phyloP scores from a whole-genome alignment of 148 eudicot genomes.

The Camellia sinensis region DNA sequence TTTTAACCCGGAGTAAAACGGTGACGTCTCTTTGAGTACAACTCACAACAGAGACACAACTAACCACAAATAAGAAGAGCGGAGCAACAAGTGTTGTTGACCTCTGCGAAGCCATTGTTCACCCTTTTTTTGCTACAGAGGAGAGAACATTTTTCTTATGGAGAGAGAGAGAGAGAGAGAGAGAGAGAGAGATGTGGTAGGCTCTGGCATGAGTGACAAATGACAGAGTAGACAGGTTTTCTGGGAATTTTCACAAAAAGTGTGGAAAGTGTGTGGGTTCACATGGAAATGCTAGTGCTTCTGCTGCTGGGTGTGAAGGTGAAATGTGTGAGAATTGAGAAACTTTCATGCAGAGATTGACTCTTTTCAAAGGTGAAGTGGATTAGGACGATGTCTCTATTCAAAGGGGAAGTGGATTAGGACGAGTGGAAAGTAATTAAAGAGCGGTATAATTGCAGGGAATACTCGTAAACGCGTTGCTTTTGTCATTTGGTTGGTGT shows the following conservation, averaged over 20 bases:
- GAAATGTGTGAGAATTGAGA: no score
- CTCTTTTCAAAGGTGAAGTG: background rate
- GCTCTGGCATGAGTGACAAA: constrained; percentile 6
- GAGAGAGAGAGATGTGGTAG: background rate
- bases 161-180: background rate
- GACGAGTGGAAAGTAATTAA: background rate
- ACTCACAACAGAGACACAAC: background rate
- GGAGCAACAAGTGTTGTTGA: background rate
- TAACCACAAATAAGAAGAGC: constrained; percentile 4
- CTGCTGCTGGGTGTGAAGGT: no score
- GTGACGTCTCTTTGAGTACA: constrained; percentile 30
- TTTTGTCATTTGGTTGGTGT: background rate
- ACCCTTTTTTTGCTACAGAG: background rate
- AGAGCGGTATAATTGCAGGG: background rate
- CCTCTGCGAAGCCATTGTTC: background rate
- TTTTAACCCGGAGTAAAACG: constrained; percentile 45
- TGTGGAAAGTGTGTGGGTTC: background rate
- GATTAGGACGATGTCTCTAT: background rate
- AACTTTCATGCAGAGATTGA: background rate
- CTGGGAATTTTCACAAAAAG: background rate
- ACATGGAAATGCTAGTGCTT: background rate
- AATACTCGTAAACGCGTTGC: background rate
- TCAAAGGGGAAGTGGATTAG: background rate
- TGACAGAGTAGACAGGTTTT: background rate
- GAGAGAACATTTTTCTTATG: background rate